These are phyloP conservation scores for Kwoniella botswanensis DNA, from an alignment of 768 basidiomycete species.

Conservation along the genomic window DNA sequence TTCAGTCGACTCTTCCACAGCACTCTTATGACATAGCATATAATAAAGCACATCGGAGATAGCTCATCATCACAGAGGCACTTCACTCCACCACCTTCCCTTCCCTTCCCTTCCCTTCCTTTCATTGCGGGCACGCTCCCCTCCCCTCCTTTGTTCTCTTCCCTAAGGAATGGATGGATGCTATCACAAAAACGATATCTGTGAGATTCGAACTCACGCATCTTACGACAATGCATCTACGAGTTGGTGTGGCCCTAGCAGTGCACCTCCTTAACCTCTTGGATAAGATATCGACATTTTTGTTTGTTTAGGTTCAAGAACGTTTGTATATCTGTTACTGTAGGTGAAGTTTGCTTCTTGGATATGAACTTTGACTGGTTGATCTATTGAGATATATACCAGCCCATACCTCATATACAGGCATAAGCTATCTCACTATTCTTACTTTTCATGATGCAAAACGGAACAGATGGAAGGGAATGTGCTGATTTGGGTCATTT, in stretches of 20 bases:
- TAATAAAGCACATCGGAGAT: neutral
- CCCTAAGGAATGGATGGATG: too few species aligned
- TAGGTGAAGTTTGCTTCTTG: too few species aligned
- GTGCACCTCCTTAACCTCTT: neutral
- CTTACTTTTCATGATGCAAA: too few species aligned
- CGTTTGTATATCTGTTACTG: too few species aligned
- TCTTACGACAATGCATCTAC: neutral
- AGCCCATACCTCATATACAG: too few species aligned
- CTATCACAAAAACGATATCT: neutral
- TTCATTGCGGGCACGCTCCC: neutral
- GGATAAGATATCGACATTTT: neutral
- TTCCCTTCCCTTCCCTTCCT: too few species aligned
- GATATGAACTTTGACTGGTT: too few species aligned
- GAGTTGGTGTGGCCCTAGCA: neutral
- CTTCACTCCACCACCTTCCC: neutral
- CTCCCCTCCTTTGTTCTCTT: neutral
- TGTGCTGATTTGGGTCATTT: too few species aligned
- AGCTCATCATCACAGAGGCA: neutral
- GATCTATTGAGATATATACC: too few species aligned
- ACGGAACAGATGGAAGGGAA: too few species aligned
- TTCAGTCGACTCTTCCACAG: neutral
- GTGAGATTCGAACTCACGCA: neutral
- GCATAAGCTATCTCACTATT: too few species aligned
- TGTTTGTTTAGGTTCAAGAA: too few species aligned
- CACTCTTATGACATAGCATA: neutral